Conservation (phyloP, 192 early-diverging fungal species). For the Lobosporangium transversale region DNA sequence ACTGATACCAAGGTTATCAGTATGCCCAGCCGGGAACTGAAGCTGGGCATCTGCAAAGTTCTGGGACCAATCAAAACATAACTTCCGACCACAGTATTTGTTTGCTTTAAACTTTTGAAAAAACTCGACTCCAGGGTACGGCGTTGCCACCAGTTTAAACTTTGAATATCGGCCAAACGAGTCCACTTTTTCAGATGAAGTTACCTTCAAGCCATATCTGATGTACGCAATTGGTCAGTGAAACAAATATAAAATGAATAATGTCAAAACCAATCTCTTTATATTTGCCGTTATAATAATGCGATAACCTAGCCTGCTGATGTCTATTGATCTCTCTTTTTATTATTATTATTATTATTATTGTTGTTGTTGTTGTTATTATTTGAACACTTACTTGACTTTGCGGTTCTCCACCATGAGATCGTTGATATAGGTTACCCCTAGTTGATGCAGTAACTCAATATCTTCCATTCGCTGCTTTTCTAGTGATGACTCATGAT, state of each 20-base stretch:
- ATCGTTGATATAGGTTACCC: conserved; percentile 51
- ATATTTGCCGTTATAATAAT: too few species aligned
- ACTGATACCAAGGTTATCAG: conserved; percentile 25
- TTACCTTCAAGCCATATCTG: conserved; percentile 53
- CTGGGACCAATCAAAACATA: conserved; percentile 53
- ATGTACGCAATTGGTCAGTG: not conserved
- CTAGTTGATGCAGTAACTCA: conserved; percentile 44
- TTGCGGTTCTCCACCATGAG: conserved; percentile 56
- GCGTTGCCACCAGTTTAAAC: conserved; percentile 52
- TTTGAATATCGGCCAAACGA: conserved; percentile 47
- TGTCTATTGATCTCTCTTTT: not conserved
- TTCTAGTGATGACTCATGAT: conserved; percentile 48
- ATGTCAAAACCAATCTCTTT: too few species aligned
- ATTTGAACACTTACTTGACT: conserved; percentile 46
- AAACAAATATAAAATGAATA: too few species aligned
- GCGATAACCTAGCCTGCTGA: too few species aligned
- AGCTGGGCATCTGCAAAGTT: conserved; percentile 54
- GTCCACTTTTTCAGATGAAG: conserved; percentile 53
- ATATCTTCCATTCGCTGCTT: conserved; percentile 49
- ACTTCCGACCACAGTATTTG: conserved; percentile 47
- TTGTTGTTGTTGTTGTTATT: not conserved
- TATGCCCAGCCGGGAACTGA: conserved; percentile 35
- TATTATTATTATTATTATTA: not conserved
- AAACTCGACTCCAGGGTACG: conserved; percentile 53
- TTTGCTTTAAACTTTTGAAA: conserved; percentile 55